phyloP scores from a whole-genome alignment of 176 grass and related monocot genomes.

The Oryza brachyantha region DNA sequence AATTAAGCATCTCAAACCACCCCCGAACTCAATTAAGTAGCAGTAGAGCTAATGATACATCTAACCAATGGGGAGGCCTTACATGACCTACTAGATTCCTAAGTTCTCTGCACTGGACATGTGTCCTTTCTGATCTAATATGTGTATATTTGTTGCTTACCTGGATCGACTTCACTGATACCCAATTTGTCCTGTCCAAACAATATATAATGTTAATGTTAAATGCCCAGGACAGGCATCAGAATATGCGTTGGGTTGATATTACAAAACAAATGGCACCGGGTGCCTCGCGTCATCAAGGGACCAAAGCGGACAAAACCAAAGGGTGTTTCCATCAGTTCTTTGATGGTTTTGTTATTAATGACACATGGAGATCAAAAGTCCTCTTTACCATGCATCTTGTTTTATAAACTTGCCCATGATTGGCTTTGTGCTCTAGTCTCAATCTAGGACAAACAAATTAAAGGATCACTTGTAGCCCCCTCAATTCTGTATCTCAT shows the following conservation, averaged over 20 bases:
- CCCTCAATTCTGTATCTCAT: too few species aligned
- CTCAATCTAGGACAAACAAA: conserved; percentile 34
- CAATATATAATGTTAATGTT: too few species aligned
- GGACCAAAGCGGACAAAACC: too few species aligned
- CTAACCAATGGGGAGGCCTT: conserved; percentile 4
- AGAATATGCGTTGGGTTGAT: too few species aligned
- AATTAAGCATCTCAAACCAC: conserved; percentile 14
- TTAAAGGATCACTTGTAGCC: conserved; percentile 10
- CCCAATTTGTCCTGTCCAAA: too few species aligned
- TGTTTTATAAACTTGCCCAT: not conserved
- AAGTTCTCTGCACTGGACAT: conserved; percentile 31
- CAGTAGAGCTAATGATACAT: not conserved
- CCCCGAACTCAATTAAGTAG: not conserved
- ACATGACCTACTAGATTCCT: conserved; percentile 37
- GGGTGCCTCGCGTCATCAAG: too few species aligned
- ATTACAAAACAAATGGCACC: too few species aligned
- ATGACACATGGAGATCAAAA: conserved; percentile 1
- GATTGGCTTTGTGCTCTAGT: conserved; percentile 27
- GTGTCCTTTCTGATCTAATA: conserved; percentile 33
- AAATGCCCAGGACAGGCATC: too few species aligned
- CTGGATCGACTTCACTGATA: conserved; percentile 24
- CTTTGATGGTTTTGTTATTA: not conserved
- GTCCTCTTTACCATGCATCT: not conserved
- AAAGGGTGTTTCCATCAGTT: not conserved
- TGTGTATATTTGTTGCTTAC: not conserved